phyloP scores from a whole-genome alignment of 192 early-diverging fungal genomes.

The Cetraspora pellucida region DNA sequence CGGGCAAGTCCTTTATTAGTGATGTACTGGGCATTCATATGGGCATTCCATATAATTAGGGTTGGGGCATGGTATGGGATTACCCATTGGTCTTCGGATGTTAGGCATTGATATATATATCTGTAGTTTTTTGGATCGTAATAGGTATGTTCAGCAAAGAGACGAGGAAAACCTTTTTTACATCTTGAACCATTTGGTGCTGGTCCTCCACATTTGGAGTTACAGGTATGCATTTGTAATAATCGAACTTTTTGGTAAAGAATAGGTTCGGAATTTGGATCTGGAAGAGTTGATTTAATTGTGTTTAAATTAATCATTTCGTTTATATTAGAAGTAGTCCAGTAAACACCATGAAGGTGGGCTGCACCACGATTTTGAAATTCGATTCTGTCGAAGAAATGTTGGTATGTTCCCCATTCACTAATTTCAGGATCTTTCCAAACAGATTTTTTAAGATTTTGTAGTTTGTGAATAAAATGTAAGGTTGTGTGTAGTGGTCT shows the following conservation, averaged over 20 bases:
- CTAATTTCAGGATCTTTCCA: neutral
- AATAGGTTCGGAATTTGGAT: neutral
- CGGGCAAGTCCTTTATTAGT: neutral
- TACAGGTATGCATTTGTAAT: conserved; percentile 10
- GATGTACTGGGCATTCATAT: conserved; percentile 10
- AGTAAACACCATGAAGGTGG: neutral
- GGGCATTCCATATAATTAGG: neutral
- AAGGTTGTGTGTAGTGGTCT: neutral
- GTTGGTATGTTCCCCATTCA: neutral
- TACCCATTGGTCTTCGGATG: neutral
- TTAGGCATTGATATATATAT: conserved; percentile 10
- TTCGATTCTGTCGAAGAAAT: conserved; percentile 20
- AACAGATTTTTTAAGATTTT: neutral
- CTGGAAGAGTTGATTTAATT: neutral
- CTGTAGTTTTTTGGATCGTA: neutral
- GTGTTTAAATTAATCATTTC: conserved; percentile 3
- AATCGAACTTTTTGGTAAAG: neutral
- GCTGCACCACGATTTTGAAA: conserved; percentile 16
- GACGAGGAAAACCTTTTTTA: neutral
- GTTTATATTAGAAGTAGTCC: neutral
- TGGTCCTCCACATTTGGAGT: conserved; percentile 3
- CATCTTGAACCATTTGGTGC: neutral
- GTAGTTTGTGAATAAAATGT: neutral
- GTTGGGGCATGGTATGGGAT: neutral
- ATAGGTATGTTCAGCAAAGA: neutral